Evolutionary conservation across 1,139 yeast species (phyloP).

Genomic region (Taphrina wiesneri): DNA sequence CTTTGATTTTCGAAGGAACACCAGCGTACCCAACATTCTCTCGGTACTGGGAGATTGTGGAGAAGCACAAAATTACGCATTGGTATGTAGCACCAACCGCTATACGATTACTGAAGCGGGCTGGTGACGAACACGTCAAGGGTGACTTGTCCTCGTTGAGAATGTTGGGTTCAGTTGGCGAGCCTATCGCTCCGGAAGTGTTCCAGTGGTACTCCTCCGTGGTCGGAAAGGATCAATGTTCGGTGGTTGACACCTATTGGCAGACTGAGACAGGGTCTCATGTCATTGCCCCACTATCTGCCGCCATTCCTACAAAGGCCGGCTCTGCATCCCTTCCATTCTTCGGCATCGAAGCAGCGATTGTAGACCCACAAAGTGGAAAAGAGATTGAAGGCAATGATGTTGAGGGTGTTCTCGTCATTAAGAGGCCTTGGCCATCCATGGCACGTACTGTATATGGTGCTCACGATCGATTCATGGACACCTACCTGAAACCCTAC

Average conservation of each 20-base stretch:
- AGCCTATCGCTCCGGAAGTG: constrained; percentile 95
- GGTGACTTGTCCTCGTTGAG: constrained; percentile 89
- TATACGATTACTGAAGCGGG: constrained; percentile 87
- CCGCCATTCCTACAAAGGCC: constrained; percentile 92
- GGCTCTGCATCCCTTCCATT: constrained; percentile 97
- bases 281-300: constrained; percentile 92
- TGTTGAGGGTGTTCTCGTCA: constrained; percentile 93
- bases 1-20: constrained; percentile 94
- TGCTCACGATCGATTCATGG: constrained; percentile 85
- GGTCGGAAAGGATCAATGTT: constrained; percentile 85
- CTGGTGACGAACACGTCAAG: constrained; percentile 86
- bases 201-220: constrained; percentile 98
- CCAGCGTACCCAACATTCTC: constrained; percentile 97
- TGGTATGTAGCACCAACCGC: constrained; percentile 99
- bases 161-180: constrained; percentile 97
- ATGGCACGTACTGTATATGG: constrained; percentile 96
- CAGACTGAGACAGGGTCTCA: constrained; percentile 98
- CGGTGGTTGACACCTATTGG: constrained; percentile 95
- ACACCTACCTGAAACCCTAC: constrained; percentile 91
- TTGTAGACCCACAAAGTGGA: constrained; percentile 91
- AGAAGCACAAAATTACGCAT: constrained; percentile 90
- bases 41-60: constrained; percentile 94
- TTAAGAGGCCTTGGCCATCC: constrained; percentile 92
- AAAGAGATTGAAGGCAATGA: constrained; percentile 81
- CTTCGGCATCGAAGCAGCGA: constrained; percentile 87